Evolutionary conservation across 2,329 filamentous ascomycete genomes (phyloP).

Genomic region (Aspergillus quadricinctus): DNA sequence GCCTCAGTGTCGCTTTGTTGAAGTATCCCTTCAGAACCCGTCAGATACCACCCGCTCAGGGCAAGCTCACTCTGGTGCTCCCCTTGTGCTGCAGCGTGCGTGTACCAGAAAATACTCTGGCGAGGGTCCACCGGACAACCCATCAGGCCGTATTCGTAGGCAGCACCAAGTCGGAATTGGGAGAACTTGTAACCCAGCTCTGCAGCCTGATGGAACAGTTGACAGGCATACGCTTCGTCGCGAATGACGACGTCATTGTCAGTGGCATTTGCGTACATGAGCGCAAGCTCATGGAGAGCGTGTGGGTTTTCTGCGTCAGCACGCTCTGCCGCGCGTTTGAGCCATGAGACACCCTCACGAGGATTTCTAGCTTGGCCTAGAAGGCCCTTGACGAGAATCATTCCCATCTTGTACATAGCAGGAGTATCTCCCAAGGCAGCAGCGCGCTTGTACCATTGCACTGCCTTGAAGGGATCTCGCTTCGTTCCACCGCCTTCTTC

Average conservation of each 20-base stretch:
- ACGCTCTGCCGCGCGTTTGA: constrained; percentile 85
- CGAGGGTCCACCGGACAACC: constrained; percentile 79
- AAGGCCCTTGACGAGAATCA: constrained; percentile 89
- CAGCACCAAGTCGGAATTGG: constrained; percentile 82
- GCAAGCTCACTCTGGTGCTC: constrained; percentile 90
- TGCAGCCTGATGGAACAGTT: constrained; percentile 78
- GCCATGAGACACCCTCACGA: constrained; percentile 82
- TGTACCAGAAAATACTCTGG: constrained; percentile 90
- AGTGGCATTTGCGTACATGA: constrained; percentile 55
- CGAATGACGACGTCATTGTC: constrained; percentile 68
- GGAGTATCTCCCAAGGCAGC: constrained; percentile 85
- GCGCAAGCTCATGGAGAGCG: constrained; percentile 79
- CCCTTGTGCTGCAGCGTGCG: constrained; percentile 80
- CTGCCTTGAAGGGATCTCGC: constrained; percentile 85
- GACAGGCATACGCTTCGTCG: constrained; percentile 76
- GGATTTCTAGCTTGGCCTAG: constrained; percentile 81
- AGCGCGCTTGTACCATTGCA: constrained; percentile 96
- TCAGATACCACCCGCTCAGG: constrained; percentile 89
- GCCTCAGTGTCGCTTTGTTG: constrained; percentile 93
- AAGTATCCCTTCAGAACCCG: constrained; percentile 79
- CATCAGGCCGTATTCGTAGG: constrained; percentile 83
- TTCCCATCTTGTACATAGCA: constrained; percentile 97
- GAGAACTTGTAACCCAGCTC: constrained; percentile 92
- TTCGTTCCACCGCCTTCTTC: constrained; percentile 92
- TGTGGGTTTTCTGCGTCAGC: constrained; percentile 90